phyloP scores from a whole-genome alignment of 805 yeast species.

The Spathaspora hagerdaliae region DNA sequence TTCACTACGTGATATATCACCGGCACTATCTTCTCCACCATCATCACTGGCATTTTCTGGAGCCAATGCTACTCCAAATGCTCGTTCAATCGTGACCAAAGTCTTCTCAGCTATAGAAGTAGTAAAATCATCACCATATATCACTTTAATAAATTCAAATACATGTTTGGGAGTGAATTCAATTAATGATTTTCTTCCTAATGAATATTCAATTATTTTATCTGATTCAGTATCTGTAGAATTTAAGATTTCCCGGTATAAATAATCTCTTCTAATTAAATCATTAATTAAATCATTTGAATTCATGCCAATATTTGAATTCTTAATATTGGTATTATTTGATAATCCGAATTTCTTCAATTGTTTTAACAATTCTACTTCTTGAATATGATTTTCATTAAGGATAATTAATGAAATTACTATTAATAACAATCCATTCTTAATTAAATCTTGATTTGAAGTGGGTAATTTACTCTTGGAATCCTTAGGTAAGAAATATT shows the following conservation, averaged over 20 bases:
- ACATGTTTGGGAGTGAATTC: conserved; percentile 31
- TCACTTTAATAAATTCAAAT: conserved; percentile 17
- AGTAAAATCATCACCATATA: conserved; percentile 24
- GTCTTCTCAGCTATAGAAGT: conserved; percentile 13
- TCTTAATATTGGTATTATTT: conserved; percentile 12
- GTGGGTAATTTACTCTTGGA: conserved; percentile 14
- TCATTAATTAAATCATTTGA: conserved; percentile 21
- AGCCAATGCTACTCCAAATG: conserved; percentile 15
- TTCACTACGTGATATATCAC: neutral
- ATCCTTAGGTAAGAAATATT: conserved; percentile 21
- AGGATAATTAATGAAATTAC: conserved; percentile 26
- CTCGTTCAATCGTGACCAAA: conserved; percentile 20
- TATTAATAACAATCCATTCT: conserved; percentile 27
- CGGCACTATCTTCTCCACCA: conserved; percentile 6
- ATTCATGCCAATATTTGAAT: conserved; percentile 18
- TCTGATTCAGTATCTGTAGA: conserved; percentile 12
- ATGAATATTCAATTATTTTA: conserved; percentile 18
- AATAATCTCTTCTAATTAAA: conserved; percentile 27
- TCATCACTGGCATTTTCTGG: conserved; percentile 11
- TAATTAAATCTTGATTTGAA: conserved; percentile 23
- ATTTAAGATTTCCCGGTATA: conserved; percentile 12
- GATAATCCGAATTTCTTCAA: conserved; percentile 27
- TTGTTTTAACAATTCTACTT: conserved; percentile 17
- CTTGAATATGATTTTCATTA: conserved; percentile 28
- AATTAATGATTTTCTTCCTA: conserved; percentile 29